phyloP scores from a whole-genome alignment of 192 early-diverging fungal genomes.

The Coemansia sp. region DNA sequence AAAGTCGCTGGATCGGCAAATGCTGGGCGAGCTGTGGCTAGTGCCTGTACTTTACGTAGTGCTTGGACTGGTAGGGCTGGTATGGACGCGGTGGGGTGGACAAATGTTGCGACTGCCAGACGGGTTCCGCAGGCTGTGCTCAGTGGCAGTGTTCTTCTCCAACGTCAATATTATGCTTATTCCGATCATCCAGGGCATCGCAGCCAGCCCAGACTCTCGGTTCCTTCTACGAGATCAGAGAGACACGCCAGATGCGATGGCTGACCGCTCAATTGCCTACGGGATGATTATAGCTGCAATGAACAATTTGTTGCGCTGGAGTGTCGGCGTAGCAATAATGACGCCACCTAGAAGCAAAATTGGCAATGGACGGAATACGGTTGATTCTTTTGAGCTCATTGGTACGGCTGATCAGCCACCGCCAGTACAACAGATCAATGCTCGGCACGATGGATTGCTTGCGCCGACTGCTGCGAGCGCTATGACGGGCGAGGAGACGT shows the following conservation, averaged over 20 bases:
- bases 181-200: conserved; percentile 63
- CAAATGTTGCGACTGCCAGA: conserved; percentile 42
- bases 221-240: conserved; percentile 44
- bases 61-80: conserved; percentile 31
- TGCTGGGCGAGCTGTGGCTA: conserved; percentile 67
- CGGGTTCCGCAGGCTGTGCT: conserved; percentile 65
- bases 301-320: conserved; percentile 77
- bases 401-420: neutral
- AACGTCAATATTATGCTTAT: conserved; percentile 75
- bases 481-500: neutral
- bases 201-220: conserved; percentile 42
- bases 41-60: conserved; percentile 59
- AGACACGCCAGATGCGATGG: conserved; percentile 41
- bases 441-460: neutral
- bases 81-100: conserved; percentile 27
- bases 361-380: neutral
- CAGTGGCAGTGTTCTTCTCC: conserved; percentile 65
- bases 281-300: conserved; percentile 73
- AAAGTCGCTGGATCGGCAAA: conserved; percentile 62
- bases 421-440: neutral
- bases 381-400: conserved; percentile 5
- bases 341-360: conserved; percentile 13
- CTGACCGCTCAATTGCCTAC: conserved; percentile 71
- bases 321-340: conserved; percentile 68
- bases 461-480: neutral